Conservation (phyloP, 306 rosid species). For the Vigna radiata region DNA sequence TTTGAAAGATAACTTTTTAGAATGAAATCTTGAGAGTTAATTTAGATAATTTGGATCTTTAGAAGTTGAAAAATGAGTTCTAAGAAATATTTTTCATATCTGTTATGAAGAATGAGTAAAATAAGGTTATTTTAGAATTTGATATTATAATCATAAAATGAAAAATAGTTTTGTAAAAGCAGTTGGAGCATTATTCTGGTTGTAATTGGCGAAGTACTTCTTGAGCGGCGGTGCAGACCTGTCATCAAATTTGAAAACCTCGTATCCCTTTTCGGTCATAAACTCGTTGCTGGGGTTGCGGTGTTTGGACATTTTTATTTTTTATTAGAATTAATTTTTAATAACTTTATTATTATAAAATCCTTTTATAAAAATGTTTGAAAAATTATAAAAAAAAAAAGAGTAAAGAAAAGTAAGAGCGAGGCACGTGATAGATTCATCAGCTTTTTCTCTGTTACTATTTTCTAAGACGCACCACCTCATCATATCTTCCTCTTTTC, state of each 20-base stretch:
- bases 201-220: background rate
- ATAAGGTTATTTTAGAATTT: too few species aligned
- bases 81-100: too few species aligned
- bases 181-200: background rate
- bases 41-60: background rate
- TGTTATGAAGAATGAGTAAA: too few species aligned
- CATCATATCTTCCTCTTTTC: background rate
- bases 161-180: background rate
- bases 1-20: background rate
- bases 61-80: too few species aligned
- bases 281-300: background rate
- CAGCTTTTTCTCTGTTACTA: constrained; percentile 61
- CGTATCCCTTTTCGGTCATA: background rate
- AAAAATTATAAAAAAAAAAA: background rate
- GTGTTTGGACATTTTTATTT: background rate
- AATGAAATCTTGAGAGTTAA: background rate
- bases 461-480: constrained; percentile 49
- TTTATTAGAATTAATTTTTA: background rate
- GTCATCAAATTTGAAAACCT: background rate
- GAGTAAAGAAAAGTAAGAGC: background rate
- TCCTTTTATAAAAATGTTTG: too few species aligned
- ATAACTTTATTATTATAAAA: too few species aligned
- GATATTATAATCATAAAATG: background rate
- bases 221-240: background rate
- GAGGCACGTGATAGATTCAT: constrained; percentile 63